Evolutionary conservation across 179 eudicot genomes (phyloP).

Genomic region (Spergularia azorica): DNA sequence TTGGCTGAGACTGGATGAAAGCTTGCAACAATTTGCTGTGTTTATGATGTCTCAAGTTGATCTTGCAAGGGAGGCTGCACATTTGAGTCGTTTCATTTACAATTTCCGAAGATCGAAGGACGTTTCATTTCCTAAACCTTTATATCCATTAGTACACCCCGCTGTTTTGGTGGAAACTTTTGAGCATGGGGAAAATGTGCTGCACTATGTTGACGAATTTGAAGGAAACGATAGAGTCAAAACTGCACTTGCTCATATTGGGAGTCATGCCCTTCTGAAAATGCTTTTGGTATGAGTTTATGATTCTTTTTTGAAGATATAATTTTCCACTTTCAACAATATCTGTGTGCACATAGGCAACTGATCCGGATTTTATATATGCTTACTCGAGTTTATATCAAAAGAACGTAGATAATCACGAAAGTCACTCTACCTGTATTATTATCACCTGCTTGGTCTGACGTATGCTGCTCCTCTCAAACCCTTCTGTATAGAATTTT

Average conservation of each 20-base stretch:
- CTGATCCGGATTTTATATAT: neutral
- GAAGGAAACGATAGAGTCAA: conserved; percentile 66
- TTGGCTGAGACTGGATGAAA: conserved; percentile 89
- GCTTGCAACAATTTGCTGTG: conserved; percentile 88
- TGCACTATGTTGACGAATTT: conserved; percentile 76
- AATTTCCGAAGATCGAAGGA: conserved; percentile 82
- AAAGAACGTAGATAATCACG: neutral
- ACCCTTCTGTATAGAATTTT: neutral
- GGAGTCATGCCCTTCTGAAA: conserved; percentile 90
- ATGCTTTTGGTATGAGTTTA: conserved; percentile 75
- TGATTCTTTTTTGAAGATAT: neutral
- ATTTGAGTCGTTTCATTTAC: conserved; percentile 87
- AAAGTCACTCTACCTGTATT: neutral
- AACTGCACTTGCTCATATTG: conserved; percentile 86
- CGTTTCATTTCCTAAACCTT: conserved; percentile 89
- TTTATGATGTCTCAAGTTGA: conserved; percentile 99
- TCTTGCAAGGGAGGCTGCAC: conserved; percentile 95
- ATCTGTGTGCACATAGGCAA: neutral
- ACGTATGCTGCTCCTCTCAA: neutral
- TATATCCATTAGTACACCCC: conserved; percentile 91
- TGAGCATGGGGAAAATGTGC: conserved; percentile 81
- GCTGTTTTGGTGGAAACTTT: conserved; percentile 87
- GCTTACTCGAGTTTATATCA: neutral
- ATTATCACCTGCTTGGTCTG: too few relatives aligned
- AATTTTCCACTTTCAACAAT: neutral